Evolutionary conservation across 2,329 filamentous ascomycete genomes (phyloP), one percentile per base, ranked within the genome.

Genomic region (Penicillium sp.): DNA sequence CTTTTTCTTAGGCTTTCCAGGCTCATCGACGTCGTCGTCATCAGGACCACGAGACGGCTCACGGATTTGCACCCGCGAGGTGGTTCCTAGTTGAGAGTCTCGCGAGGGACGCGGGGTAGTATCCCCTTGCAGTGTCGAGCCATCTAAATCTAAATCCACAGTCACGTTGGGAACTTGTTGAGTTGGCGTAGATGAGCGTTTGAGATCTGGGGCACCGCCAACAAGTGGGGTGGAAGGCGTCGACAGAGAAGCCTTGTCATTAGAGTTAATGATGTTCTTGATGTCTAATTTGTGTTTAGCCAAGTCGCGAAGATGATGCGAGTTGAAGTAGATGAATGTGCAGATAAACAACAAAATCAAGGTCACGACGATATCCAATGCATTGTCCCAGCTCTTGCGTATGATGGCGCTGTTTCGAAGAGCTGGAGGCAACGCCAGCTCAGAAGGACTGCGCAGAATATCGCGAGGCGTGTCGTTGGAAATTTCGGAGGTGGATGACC

Each of bases 1-100:
- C 68, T 87, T 89, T 67, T 84, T 87, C 70, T 87, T 87, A 64
- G 85, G 86, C 55, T 76, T 77, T 38, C 76, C 77, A 14, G 61
- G 54, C 27, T 63, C 55, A 19, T 70, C 49, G 41, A 69, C 71
- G 11, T 70, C 65, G 13, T 61, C 56, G 36, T 70, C 68, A 8
- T 74, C 71, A 11, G 67, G 68, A 7, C 62, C 71, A 19, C 65
- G 67, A 1, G 68, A 69, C 3, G 70, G 68, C 46, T 77, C 75
- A 23, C 70, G 66, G 40, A 77, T 78, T 52, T 73, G 71, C 8
- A 76, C 71, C 23, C 68, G 67, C 5, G 70, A 65, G 7, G 71
- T 70, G 13, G 63, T 53, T n/a, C 67, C 61, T 7, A 56, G 57
- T 3, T 48, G 62, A 29, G 53, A 41, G n/a, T 60, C 56, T 44